These are phyloP conservation scores for Luzula sylvatica DNA, from an alignment of 176 grass and related monocot species.

Conservation along the genomic window DNA sequence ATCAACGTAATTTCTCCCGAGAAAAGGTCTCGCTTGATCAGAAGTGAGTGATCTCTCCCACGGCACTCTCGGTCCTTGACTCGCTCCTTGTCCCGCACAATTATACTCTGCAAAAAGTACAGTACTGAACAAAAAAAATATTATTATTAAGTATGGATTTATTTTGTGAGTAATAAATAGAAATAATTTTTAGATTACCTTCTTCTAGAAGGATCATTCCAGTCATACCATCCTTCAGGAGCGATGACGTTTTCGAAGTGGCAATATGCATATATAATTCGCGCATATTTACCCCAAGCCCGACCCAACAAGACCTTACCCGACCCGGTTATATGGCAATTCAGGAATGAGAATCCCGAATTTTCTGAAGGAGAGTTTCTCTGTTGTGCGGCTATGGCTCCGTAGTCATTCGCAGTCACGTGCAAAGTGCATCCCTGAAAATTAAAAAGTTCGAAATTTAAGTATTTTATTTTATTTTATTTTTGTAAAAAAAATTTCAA, in stretches of 20 bases:
- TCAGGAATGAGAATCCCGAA: constrained; percentile 75
- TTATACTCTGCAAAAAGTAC: constrained; percentile 67
- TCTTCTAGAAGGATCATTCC: constrained; percentile 63
- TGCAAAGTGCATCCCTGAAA: constrained; percentile 66
- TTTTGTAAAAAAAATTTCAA: not conserved
- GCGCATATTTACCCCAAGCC: constrained; percentile 71
- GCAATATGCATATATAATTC: constrained; percentile 74
- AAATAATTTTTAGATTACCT: constrained; percentile 29
- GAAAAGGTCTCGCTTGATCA: constrained; percentile 58
- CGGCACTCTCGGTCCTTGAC: constrained; percentile 34
- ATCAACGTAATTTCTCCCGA: constrained; percentile 54
- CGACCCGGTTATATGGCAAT: constrained; percentile 65
- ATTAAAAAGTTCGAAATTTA: not conserved
- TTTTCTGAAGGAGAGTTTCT: constrained; percentile 61
- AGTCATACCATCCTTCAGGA: constrained; percentile 85
- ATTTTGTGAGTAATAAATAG: too few relatives aligned
- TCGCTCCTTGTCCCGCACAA: constrained; percentile 61
- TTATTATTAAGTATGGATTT: too few relatives aligned
- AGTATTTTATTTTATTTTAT: not conserved
- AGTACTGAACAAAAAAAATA: constrained; percentile 38
- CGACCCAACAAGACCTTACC: constrained; percentile 64
- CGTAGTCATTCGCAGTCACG: constrained; percentile 60
- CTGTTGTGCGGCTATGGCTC: constrained; percentile 90
- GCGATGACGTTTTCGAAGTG: constrained; percentile 61
- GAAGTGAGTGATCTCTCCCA: constrained; percentile 78